A percentile compares a stretch with the other conserved stretches of the same genome.
Conservation (phyloP, 2,329 filamentous ascomycete species). For the Madurella fahalii region DNA sequence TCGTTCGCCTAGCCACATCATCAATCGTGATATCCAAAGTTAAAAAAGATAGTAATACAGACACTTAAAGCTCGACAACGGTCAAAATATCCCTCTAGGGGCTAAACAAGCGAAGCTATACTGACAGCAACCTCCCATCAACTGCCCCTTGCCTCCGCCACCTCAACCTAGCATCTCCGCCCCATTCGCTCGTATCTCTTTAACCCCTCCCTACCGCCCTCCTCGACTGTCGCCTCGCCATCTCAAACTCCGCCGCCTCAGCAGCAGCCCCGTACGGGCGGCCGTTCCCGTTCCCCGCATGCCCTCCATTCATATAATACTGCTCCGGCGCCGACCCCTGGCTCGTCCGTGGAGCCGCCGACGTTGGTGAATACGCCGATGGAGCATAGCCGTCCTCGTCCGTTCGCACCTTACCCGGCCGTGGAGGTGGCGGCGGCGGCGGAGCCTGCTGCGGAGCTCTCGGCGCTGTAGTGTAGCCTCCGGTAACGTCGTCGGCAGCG, state of each 20-base stretch:
- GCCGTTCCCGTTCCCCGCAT: constrained; percentile 2
- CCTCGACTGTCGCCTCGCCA: constrained; percentile 10
- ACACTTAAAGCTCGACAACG: too few species aligned
- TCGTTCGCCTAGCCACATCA: too few species aligned
- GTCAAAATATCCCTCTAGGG: too few species aligned
- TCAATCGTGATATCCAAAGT: too few species aligned
- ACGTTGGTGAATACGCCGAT: constrained; percentile 7
- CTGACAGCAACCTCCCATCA: too few species aligned
- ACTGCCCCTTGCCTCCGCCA: too few species aligned
- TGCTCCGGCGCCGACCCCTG: constrained; percentile 12
- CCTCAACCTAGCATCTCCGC: background rate
- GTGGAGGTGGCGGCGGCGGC: constrained; percentile 30
- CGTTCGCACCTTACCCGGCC: constrained; percentile 32
- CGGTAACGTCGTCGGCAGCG: constrained; percentile 4
- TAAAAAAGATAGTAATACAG: too few species aligned
- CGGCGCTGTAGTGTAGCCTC: constrained; percentile 8
- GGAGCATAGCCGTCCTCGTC: constrained; percentile 17
- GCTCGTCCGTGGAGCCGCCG: background rate
- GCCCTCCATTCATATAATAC: constrained; percentile 14
- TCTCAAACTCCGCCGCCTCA: constrained; percentile 19
- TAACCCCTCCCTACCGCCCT: constrained; percentile 3
- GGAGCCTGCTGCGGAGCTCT: constrained; percentile 24
- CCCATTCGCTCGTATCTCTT: background rate
- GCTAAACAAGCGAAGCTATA: too few species aligned
- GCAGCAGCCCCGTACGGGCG: constrained; percentile 9